Conservation (phyloP, 768 basidiomycete species). For the Royoungia palumana region DNA sequence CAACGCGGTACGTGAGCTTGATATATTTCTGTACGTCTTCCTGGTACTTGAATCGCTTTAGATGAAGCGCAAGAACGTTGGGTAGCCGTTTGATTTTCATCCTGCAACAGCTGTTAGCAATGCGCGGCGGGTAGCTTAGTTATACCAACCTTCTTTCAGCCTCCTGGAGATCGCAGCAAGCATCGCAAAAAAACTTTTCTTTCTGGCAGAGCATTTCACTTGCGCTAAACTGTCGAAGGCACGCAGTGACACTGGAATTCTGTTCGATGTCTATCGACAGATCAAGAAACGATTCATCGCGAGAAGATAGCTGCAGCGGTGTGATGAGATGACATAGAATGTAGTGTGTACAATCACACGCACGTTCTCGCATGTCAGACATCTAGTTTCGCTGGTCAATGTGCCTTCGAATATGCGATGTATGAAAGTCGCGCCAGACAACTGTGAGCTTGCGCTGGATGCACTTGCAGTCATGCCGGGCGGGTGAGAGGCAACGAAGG, state of each 20-base stretch:
- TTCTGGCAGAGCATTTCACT: conserved; percentile 97
- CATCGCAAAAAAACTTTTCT: conserved; percentile 99
- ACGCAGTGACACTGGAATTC: conserved; percentile 94
- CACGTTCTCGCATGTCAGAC: conserved; percentile 96
- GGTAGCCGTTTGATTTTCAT: conserved; percentile 99
- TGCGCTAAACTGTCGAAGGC: conserved; percentile 93
- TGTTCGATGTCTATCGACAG: conserved; percentile 99
- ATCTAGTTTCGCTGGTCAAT: conserved; percentile 95
- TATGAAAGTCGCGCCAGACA: conserved; percentile 70
- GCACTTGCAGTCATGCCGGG: conserved; percentile 40
- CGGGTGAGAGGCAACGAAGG: conserved; percentile 44
- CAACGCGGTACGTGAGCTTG: conserved; percentile 95
- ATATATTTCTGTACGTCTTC: conserved; percentile 87
- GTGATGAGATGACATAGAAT: conserved; percentile 11
- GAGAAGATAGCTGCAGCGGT: conserved; percentile 67
- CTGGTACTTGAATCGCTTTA: conserved; percentile 99
- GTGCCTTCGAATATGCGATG: conserved; percentile 92
- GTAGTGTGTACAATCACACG: conserved; percentile 25
- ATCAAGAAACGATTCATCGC: conserved; percentile 96
- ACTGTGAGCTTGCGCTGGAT: conserved; percentile 46
- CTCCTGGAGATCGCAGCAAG: conserved; percentile 94
- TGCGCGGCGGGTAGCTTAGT: not conserved
- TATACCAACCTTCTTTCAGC: conserved; percentile 84
- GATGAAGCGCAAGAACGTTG: conserved; percentile 90
- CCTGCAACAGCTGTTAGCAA: conserved; percentile 39